Conservation (phyloP, 352 stramenopile species). For the Pythium phragmitis region DNA sequence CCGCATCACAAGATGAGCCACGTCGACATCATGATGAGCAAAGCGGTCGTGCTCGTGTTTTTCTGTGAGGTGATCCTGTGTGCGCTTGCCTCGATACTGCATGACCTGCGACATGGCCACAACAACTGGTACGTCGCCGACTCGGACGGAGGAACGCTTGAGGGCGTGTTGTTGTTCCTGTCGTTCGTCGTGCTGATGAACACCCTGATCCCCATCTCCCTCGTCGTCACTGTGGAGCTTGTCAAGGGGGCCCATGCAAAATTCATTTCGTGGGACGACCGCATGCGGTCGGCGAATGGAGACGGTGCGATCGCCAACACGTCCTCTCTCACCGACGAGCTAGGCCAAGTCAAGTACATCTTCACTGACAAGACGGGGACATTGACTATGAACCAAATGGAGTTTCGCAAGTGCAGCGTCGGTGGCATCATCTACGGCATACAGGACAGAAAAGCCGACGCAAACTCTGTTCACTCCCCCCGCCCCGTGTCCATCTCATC, state of each 20-base stretch:
- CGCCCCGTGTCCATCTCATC: slow-evolving; percentile 25
- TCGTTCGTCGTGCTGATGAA: slow-evolving; percentile 91
- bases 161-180: slow-evolving; percentile 75
- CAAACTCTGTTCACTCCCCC: slow-evolving; percentile 5
- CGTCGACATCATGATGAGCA: slow-evolving; percentile 78
- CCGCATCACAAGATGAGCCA: slow-evolving; percentile 83
- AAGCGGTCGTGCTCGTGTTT: slow-evolving; percentile 77
- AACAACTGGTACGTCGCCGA: slow-evolving; percentile 25
- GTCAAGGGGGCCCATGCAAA: slow-evolving; percentile 75
- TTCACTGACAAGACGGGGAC: slow-evolving; percentile 96
- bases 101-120: slow-evolving; percentile 27
- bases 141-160: background rate
- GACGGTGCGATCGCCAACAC: slow-evolving; percentile 83
- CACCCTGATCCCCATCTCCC: slow-evolving; percentile 92
- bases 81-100: slow-evolving; percentile 43
- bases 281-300: slow-evolving; percentile 52
- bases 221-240: slow-evolving; percentile 88
- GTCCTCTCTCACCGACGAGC: slow-evolving; percentile 89
- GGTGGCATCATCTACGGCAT: slow-evolving; percentile 83
- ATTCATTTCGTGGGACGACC: slow-evolving; percentile 76
- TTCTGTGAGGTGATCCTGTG: slow-evolving; percentile 69
- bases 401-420: slow-evolving; percentile 95
- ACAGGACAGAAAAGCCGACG: slow-evolving; percentile 33
- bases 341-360: slow-evolving; percentile 91
- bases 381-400: slow-evolving; percentile 94